phyloP scores from a whole-genome alignment of 2,329 filamentous ascomycete genomes.

The Exophiala alcalophila region DNA sequence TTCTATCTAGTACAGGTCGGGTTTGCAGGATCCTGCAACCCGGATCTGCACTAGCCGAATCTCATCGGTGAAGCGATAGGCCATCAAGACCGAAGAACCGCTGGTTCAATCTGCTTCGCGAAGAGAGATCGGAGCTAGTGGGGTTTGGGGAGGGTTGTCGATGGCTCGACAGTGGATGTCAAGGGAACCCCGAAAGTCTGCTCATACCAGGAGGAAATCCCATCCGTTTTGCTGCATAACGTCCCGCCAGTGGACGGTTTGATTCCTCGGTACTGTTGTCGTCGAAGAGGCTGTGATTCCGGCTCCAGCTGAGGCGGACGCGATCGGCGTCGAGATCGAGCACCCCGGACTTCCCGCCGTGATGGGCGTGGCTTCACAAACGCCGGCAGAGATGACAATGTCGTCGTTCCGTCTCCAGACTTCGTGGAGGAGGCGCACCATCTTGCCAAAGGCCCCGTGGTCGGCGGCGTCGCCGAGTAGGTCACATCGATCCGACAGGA shows the following conservation, averaged over 20 bases:
- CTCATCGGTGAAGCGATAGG: too few species aligned
- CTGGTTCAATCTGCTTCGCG: too few species aligned
- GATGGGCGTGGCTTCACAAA: constrained; percentile 31
- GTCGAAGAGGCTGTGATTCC: constrained; percentile 31
- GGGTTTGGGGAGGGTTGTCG: too few species aligned
- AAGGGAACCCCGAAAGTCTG: neutral
- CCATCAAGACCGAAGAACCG: constrained; percentile 20
- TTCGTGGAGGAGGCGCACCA: constrained; percentile 73
- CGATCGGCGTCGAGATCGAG: constrained; percentile 25
- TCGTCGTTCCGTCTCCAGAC: constrained; percentile 76
- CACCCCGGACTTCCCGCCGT: constrained; percentile 28
- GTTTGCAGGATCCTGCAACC: too few species aligned
- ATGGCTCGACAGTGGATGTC: neutral
- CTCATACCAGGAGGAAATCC: constrained; percentile 80
- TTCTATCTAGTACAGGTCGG: too few species aligned
- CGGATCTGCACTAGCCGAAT: too few species aligned
- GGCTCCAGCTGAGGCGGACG: constrained; percentile 8
- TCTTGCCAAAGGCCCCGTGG: constrained; percentile 81
- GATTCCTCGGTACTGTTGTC: constrained; percentile 34
- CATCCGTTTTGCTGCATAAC: constrained; percentile 87
- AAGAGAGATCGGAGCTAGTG: too few species aligned
- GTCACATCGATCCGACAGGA: constrained; percentile 72
- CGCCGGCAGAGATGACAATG: constrained; percentile 38
- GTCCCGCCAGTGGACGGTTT: constrained; percentile 89
- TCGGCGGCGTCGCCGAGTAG: constrained; percentile 73